Conservation (phyloP, 2,329 filamentous ascomycete genomes). For the Penicillium paneum region DNA sequence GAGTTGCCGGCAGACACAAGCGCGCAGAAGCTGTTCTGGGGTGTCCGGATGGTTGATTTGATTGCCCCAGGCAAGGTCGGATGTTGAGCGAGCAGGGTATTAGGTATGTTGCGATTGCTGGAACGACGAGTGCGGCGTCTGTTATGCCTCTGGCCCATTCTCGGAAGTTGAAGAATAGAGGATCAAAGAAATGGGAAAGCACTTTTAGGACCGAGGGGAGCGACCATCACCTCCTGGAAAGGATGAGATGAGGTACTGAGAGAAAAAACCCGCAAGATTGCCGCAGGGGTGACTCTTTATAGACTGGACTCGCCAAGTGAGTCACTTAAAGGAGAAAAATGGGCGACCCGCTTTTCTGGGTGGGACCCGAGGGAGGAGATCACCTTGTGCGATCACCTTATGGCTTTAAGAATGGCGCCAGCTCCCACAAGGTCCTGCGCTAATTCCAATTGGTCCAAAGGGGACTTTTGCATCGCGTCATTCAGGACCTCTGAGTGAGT, state of each 20-base stretch:
- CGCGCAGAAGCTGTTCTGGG: conserved; percentile 12
- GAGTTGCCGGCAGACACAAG: conserved; percentile 18
- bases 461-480: neutral
- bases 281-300: conserved; percentile 21
- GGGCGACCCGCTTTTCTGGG: conserved; percentile 11
- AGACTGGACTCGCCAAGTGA: conserved; percentile 12
- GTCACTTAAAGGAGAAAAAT: conserved; percentile 17
- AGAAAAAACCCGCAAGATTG: conserved; percentile 3
- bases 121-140: conserved; percentile 45
- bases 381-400: conserved; percentile 18
- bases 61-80: neutral
- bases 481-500: neutral
- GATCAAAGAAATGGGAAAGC: neutral
- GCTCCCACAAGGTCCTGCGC: neutral
- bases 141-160: conserved; percentile 49
- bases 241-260: conserved; percentile 37
- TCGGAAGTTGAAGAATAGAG: conserved; percentile 7
- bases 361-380: conserved; percentile 21
- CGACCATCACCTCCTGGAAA: conserved; percentile 38
- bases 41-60: conserved; percentile 10
- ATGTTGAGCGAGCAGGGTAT: conserved; percentile 6
- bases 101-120: conserved; percentile 28
- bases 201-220: conserved; percentile 29
- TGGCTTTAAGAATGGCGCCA: conserved; percentile 6
- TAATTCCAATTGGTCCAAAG: conserved; percentile 3